These are phyloP conservation scores for Trichoderma asperelloides DNA, from an alignment of 495 filamentous ascomycete species.

Conservation along the genomic window DNA sequence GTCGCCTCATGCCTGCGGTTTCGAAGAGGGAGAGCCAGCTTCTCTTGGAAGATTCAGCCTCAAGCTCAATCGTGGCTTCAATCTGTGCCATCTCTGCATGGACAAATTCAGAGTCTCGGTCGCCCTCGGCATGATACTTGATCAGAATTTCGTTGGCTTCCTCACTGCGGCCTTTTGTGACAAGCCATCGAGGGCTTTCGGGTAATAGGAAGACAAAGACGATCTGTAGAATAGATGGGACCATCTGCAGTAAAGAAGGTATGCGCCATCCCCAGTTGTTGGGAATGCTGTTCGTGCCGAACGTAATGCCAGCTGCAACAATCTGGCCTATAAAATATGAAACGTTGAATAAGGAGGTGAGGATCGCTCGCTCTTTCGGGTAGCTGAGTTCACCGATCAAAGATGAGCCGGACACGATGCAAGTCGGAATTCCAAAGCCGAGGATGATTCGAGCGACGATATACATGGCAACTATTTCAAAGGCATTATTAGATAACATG, in stretches of 20 bases:
- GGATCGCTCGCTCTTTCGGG: constrained; percentile 55
- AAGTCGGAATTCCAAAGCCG: constrained; percentile 56
- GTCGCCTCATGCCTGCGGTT: constrained; percentile 45
- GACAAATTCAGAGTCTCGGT: constrained; percentile 45
- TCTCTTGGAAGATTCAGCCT: constrained; percentile 43
- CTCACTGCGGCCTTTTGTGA: constrained; percentile 48
- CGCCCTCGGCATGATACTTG: constrained; percentile 55
- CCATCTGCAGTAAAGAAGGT: constrained; percentile 50
- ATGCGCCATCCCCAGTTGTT: constrained; percentile 58
- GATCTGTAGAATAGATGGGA: constrained; percentile 50
- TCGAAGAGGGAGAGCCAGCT: constrained; percentile 48
- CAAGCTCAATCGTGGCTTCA: constrained; percentile 46
- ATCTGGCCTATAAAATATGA: constrained; percentile 57
- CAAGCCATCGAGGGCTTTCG: constrained; percentile 52
- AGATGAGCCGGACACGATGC: constrained; percentile 54
- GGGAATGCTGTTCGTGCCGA: constrained; percentile 48
- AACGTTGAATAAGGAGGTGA: constrained; percentile 62
- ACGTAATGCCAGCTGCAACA: constrained; percentile 49
- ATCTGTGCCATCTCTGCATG: constrained; percentile 55
- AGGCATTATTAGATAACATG: neutral
- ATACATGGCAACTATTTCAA: constrained; percentile 44
- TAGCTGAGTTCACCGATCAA: constrained; percentile 58
- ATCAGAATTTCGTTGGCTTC: constrained; percentile 49
- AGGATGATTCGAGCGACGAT: constrained; percentile 56
- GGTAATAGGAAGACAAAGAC: constrained; percentile 45